Base-by-base conservation (phyloP, 768 basidiomycete species). In the Cantharellus cinnabarinus region DNA sequence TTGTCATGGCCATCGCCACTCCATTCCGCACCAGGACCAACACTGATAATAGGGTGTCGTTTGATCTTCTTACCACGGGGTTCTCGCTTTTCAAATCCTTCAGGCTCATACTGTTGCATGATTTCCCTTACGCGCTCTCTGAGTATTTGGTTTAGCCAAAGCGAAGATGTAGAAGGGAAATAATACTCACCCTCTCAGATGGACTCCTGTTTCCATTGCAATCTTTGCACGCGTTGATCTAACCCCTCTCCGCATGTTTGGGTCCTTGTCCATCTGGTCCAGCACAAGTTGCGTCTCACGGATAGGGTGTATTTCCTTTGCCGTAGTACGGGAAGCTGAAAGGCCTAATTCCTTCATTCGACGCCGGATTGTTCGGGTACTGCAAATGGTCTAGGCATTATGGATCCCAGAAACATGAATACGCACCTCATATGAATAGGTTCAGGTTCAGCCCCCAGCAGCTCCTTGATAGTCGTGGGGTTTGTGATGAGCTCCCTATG, bases 1-100 rank as follows among this genome's bases (percentile, higher is more conserved):
- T 75, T 75, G 58, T 73, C 70, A 54, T 75, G 74, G 0, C 73
- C 71, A 63, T 73, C 70, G 0, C 62, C 67, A 1, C 69, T 44
- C 73, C 72, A 75, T 0, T 67, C 63, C 5, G 72, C 65, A 57
- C 74, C 66, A 35, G 70, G 66, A 3, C 73, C 72, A 4, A 73
- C 29, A 0, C 70, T 65, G 34, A 29, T 44, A 54, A 71, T 70
- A 4, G 41, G 52, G 3, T 63, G 57, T 1, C 70, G 66, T 14
- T 48, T 35, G 37, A 71, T 66, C 44, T 62, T 65, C 65, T 71
- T 71, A 4, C 67, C 53, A 4, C 58, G 62, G 0, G 71, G 72
- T 15, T 69, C 66, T 2, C 69, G 64, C 7, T 20, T 5, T 2
- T 42, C 58, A 62, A 73, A 73, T 0, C 65, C 70, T 29, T 66